Evolutionary conservation across 352 stramenopile genomes (phyloP), one percentile per base, ranked within the genome.

Genomic region (Pythium brassicae): DNA sequence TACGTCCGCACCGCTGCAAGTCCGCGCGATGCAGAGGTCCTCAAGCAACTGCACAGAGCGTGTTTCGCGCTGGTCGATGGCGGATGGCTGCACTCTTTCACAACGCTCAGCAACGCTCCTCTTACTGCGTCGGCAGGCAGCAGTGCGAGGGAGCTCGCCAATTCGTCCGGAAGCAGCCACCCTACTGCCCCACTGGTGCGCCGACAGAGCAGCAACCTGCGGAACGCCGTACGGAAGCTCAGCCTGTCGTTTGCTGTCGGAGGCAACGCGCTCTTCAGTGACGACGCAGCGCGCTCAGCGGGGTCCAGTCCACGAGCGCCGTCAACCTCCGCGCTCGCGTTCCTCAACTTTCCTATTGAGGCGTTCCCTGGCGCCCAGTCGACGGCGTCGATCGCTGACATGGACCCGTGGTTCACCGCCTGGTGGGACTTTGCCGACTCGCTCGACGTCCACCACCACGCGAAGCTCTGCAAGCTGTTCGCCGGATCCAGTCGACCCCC

Each of bases 371-470:
- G n/a, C 11, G 4, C 7, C 49, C 11, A 46, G 19, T 42, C 48
- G 40, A 17, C 7, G 2, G 12, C 39, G 9, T 29, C 27, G 19
- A 50, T 44, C 23, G n/a, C 19, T 15, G 50, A 59, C 23, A 5
- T 59, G 4, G 58, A 55, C 11, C 34, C 27, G 51, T 64, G 58
- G 58, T 44, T 59, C n/a, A 43, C 54, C 9, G 12, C 55, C 34
- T 54, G 22, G 32, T 59, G 43, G 50, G 20, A 57, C 26, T 59
- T 55, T 9, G 35, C 50, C 2, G 50, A 64, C 22, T 51, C 20
- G 14, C 50, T 64, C 35, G 50, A 55, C 6, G 20, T 22, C 14
- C 44, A 27, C 1, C 45, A 59, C 34, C 23, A 64, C 29, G 12
- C 20, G 19, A 26, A 52, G 15, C 26, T 64, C 22, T 10, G 43